Conservation (phyloP, 2,329 filamentous ascomycete species). For the Didymella glomerata region DNA sequence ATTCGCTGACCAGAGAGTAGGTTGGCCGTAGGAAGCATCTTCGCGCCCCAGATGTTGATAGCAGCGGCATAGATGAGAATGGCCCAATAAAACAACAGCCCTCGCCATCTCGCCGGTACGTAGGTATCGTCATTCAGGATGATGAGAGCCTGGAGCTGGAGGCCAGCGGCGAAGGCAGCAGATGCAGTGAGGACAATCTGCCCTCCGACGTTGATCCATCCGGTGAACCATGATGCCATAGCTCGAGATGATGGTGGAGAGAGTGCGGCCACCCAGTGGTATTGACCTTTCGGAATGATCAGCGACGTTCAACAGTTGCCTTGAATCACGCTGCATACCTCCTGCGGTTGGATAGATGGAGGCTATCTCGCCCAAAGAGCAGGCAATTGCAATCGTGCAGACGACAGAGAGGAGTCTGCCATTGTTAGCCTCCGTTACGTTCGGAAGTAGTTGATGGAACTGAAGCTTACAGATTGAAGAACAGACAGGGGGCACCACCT, state of each 20-base stretch:
- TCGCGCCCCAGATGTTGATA: conserved; percentile 56
- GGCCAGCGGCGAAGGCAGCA: conserved; percentile 57
- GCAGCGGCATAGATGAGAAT: conserved; percentile 50
- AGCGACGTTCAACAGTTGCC: background rate
- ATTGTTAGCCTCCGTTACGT: background rate
- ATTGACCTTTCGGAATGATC: conserved; percentile 49
- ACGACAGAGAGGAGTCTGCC: conserved; percentile 55
- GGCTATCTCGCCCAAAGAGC: conserved; percentile 74
- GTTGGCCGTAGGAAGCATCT: conserved; percentile 52
- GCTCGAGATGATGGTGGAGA: conserved; percentile 46
- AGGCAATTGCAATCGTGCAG: conserved; percentile 71
- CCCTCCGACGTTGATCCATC: conserved; percentile 58
- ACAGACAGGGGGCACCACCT: conserved; percentile 58
- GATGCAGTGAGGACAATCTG: conserved; percentile 59
- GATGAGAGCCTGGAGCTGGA: conserved; percentile 57
- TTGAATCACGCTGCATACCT: conserved; percentile 55
- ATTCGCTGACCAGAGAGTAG: conserved; percentile 27
- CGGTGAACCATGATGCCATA: conserved; percentile 51
- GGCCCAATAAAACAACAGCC: conserved; percentile 60
- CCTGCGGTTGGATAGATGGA: conserved; percentile 77
- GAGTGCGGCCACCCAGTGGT: conserved; percentile 58
- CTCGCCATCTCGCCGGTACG: conserved; percentile 55
- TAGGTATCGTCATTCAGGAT: conserved; percentile 56
- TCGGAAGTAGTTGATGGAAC: too few species aligned
- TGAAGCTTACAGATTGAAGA: conserved; percentile 55